phyloP scores from a whole-genome alignment of 768 basidiomycete genomes.

The Mycena maculata region DNA sequence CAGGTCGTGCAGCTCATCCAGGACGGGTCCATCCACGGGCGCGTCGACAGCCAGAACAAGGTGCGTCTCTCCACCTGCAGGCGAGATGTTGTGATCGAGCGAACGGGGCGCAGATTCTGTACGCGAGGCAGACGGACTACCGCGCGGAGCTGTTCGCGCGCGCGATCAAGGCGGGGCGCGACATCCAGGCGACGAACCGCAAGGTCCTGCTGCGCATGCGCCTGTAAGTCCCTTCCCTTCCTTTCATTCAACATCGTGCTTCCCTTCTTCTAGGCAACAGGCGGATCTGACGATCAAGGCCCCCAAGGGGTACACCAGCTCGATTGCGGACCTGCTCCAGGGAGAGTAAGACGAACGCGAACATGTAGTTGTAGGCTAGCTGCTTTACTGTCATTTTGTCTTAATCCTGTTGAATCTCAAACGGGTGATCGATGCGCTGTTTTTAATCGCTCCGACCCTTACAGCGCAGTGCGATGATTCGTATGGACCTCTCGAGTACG shows the following conservation, averaged over 20 bases:
- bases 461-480: conserved; percentile 7
- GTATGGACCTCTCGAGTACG: conserved; percentile 4
- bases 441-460: neutral
- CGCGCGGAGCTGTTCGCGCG: conserved; percentile 81
- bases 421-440: neutral
- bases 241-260: neutral
- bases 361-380: conserved; percentile 6
- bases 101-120: conserved; percentile 67
- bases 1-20: conserved; percentile 85
- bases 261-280: conserved; percentile 68
- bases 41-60: conserved; percentile 92
- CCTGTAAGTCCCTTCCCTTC: conserved; percentile 67
- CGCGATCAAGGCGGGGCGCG: conserved; percentile 77
- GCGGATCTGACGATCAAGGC: conserved; percentile 80
- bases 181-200: conserved; percentile 78
- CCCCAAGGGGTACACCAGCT: conserved; percentile 55
- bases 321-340: conserved; percentile 26
- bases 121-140: conserved; percentile 83
- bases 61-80: conserved; percentile 48
- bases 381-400: neutral
- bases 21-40: conserved; percentile 78
- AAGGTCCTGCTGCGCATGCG: conserved; percentile 87
- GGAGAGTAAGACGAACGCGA: conserved; percentile 3
- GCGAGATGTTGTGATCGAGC: neutral
- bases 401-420: neutral